phyloP scores from a whole-genome alignment of 768 basidiomycete species.

The Leccinum subgranulosum region DNA sequence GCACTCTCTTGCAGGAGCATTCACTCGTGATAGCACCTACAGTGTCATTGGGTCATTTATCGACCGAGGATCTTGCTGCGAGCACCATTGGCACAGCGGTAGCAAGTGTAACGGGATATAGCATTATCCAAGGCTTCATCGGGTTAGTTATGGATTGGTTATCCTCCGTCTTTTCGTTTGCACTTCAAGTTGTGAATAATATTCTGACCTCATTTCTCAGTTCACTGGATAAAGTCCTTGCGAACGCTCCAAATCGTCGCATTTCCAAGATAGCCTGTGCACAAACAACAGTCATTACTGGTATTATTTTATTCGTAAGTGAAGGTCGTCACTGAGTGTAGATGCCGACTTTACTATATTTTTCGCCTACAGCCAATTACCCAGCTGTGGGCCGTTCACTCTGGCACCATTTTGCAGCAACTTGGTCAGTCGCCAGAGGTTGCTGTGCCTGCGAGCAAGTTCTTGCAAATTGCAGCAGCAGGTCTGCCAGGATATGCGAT shows the following conservation, averaged over 20 bases:
- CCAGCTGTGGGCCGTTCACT: constrained; percentile 18
- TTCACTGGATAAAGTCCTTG: constrained; percentile 20
- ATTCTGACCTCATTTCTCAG: constrained; percentile 17
- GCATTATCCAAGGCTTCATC: constrained; percentile 36
- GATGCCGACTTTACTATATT: not conserved
- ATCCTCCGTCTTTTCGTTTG: not conserved
- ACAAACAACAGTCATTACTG: constrained; percentile 21
- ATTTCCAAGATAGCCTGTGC: constrained; percentile 17
- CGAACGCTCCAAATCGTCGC: constrained; percentile 8
- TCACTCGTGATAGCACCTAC: constrained; percentile 23
- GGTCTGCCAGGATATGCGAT: constrained; percentile 48
- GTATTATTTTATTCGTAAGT: constrained; percentile 22
- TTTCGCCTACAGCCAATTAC: constrained; percentile 20
- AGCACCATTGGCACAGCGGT: constrained; percentile 42
- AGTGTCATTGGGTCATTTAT: constrained; percentile 51
- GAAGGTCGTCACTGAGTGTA: not conserved
- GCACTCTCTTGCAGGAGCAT: constrained; percentile 21
- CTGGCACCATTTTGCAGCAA: constrained; percentile 37
- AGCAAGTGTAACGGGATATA: constrained; percentile 41
- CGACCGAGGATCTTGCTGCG: constrained; percentile 50
- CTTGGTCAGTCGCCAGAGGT: constrained; percentile 38
- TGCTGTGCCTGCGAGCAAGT: constrained; percentile 36
- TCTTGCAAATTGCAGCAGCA: constrained; percentile 37
- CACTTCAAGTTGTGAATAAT: not conserved
- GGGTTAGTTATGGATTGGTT: constrained; percentile 33